Evolutionary conservation across 208 protist genomes (phyloP).

Genomic region (Wallacemonas sp.): DNA sequence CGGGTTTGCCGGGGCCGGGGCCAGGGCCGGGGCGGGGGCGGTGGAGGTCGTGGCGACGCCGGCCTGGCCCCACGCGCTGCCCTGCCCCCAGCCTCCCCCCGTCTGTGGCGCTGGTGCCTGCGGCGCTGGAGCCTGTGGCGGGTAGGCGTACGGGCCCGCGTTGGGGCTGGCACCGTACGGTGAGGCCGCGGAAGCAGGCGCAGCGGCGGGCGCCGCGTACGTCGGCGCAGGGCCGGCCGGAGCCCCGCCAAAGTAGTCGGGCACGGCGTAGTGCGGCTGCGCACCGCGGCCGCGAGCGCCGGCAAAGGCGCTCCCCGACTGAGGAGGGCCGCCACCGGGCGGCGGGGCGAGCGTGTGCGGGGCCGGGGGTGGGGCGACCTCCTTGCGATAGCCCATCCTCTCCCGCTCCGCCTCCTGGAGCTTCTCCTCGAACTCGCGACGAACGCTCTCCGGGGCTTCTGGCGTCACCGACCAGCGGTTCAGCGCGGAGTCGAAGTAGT

Average conservation of each 20-base stretch:
- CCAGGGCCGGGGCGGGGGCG: background rate
- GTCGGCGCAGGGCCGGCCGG: background rate
- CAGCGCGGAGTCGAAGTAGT: constrained; percentile 72
- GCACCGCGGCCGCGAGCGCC: constrained; percentile 18
- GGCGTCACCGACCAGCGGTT: constrained; percentile 76
- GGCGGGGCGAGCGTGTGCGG: constrained; percentile 20
- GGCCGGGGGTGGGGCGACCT: constrained; percentile 38
- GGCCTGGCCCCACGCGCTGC: background rate
- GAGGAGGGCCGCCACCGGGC: constrained; percentile 15
- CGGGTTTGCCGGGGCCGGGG: background rate
- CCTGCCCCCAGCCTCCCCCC: background rate
- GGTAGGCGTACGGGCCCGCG: background rate
- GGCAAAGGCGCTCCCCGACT: constrained; percentile 5
- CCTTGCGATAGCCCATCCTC: constrained; percentile 38
- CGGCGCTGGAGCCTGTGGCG: background rate
- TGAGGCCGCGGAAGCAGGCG: background rate
- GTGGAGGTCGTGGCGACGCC: background rate
- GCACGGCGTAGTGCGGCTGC: constrained; percentile 65
- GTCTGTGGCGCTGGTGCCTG: background rate
- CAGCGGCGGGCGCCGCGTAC: background rate
- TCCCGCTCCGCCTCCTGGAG: constrained; percentile 64
- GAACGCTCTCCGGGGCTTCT: constrained; percentile 69
- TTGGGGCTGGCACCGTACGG: background rate
- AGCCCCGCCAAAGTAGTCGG: constrained; percentile 57
- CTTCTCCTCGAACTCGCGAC: constrained; percentile 59